phyloP scores from a whole-genome alignment of 1,284 basidiomycete genomes.

The Apiotrichum porosum region DNA sequence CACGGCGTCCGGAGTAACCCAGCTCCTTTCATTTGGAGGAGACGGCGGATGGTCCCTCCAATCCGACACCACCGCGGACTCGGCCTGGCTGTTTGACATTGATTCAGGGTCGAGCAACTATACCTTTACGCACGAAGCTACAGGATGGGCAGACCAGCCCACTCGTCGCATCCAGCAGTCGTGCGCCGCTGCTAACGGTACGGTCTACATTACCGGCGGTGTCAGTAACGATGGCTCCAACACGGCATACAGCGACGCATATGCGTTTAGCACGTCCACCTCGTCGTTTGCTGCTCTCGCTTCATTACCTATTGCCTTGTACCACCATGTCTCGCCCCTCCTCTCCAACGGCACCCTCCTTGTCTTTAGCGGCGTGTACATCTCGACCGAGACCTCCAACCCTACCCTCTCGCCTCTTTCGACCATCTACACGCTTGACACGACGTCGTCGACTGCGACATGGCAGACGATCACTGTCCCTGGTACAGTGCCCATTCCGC shows the following conservation, averaged over 20 bases:
- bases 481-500: constrained; percentile 55
- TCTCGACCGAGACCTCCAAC: constrained; percentile 42
- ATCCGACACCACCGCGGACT: constrained; percentile 58
- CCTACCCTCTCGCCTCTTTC: constrained; percentile 55
- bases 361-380: constrained; percentile 69
- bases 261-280: constrained; percentile 57
- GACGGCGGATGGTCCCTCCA: constrained; percentile 56
- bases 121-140: constrained; percentile 46
- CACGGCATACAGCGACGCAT: constrained; percentile 60
- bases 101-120: constrained; percentile 22
- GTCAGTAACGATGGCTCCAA: constrained; percentile 70
- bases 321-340: constrained; percentile 65
- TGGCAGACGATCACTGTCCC: constrained; percentile 56
- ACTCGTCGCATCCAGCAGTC: constrained; percentile 68
- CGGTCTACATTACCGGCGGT: constrained; percentile 67
- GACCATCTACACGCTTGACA: constrained; percentile 63
- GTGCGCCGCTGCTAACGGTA: constrained; percentile 52
- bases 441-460: constrained; percentile 49
- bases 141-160: constrained; percentile 63
- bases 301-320: constrained; percentile 61
- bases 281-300: constrained; percentile 56
- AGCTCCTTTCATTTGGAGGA: constrained; percentile 66
- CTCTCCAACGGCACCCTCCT: constrained; percentile 63
- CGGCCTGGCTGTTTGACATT: constrained; percentile 55
- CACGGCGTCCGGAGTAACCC: neutral